Evolutionary conservation across 768 basidiomycete species (phyloP), one percentile per base, ranked within the genome.

Genomic region (Megacollybia marginata): DNA sequence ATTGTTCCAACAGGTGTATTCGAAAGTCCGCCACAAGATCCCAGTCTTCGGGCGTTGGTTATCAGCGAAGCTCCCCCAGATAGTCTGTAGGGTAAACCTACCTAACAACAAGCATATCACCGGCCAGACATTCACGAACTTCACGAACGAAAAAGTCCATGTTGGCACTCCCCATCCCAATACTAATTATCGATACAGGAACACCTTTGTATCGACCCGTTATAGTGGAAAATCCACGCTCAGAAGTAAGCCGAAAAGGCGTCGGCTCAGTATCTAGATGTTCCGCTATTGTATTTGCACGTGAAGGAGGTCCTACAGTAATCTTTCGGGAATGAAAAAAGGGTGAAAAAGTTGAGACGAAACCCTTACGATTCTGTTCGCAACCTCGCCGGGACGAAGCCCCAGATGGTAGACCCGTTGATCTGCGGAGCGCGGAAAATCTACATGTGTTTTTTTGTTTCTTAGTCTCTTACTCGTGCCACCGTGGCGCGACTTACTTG

Each of bases 91-190:
- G 48, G 10, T 19, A 20, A 49, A 42, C 32, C 52, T 46, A 76
- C 76, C 78, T 74, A 57, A 80, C 63, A 44, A 78, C 63, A 51
- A 62, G 62, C 69, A 80, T 70, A 60, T 80, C 78, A 13, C 88
- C 88, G 51, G 63, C 71, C 35, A 88, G 62, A 55, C 83, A 82
- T 63, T 90, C 89, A 53, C 88, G 74, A 20, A 76, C 79, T 66
- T 92, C 88, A 54, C 88, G 78, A 18, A 92, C 77, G 62, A 91
- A 88, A 66, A 91, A 92, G 64, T 92, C 89, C 69, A 83, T 84
- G 66, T 88, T 91, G 1, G 88, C 78, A 52, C 68, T 72, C 16
- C 89, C 89, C 89, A 91, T 92, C 11, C 89, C 89, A 49, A 90
- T 89, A 55, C 83, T 85, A 38, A 88, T 70, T 36, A 91, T 76